Percentiles rank a stretch among this genome's conserved stretches.
Conservation (phyloP, 1,284 basidiomycete species). For the Ceratobasidium sp. region DNA sequence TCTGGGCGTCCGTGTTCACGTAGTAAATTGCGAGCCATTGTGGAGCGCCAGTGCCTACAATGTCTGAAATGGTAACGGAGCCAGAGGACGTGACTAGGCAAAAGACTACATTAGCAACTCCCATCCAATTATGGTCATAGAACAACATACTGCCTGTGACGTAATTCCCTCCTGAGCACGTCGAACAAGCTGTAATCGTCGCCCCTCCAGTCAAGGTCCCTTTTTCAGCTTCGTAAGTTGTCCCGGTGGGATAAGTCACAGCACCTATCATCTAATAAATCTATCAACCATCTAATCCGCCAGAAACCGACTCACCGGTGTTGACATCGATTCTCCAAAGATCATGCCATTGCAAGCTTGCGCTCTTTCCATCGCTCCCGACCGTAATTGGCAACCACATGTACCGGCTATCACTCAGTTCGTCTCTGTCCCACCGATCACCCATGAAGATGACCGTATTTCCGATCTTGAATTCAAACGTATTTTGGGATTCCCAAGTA, state of each 20-base stretch:
- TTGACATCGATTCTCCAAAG: slow-evolving; percentile 48
- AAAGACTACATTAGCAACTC: background rate
- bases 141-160: slow-evolving; percentile 20
- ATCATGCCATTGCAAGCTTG: slow-evolving; percentile 47
- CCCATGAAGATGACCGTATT: slow-evolving; percentile 48
- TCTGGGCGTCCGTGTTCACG: slow-evolving; percentile 35
- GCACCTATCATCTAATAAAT: background rate
- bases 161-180: slow-evolving; percentile 29
- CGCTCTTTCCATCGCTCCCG: slow-evolving; percentile 5
- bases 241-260: slow-evolving; percentile 46
- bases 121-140: background rate
- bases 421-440: slow-evolving; percentile 46
- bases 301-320: slow-evolving; percentile 42
- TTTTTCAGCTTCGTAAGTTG: slow-evolving; percentile 47
- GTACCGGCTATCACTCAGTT: slow-evolving; percentile 45
- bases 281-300: background rate
- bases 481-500: slow-evolving; percentile 50
- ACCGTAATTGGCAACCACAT: slow-evolving; percentile 48
- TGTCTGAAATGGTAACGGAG: slow-evolving; percentile 26
- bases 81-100: slow-evolving; percentile 21
- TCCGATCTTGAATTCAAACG: slow-evolving; percentile 46
- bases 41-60: slow-evolving; percentile 21
- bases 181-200: slow-evolving; percentile 12
- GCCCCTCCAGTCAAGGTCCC: slow-evolving; percentile 45
- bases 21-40: slow-evolving; percentile 38